Evolutionary conservation across 1,284 basidiomycete genomes (phyloP).

Genomic region (Apiotrichum gracile): DNA sequence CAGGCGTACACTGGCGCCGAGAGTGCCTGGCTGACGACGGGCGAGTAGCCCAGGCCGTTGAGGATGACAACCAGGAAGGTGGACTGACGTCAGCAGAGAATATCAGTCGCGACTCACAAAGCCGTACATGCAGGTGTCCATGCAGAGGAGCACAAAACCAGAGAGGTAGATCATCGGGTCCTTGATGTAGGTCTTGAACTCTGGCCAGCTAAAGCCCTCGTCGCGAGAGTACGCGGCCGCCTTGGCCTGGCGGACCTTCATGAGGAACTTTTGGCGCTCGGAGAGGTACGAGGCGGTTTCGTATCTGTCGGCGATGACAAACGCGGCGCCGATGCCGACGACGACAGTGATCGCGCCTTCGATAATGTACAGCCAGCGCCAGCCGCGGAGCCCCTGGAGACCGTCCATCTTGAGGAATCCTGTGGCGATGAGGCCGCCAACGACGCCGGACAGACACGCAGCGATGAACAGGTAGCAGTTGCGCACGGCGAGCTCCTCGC

Average conservation of each 20-base stretch:
- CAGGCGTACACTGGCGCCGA: slow-evolving; percentile 20
- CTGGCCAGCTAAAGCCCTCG: slow-evolving; percentile 10
- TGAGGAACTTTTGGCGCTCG: slow-evolving; percentile 1
- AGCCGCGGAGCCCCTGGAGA: slow-evolving; percentile 6
- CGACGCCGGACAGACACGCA: slow-evolving; percentile 24
- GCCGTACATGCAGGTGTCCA: slow-evolving; percentile 24
- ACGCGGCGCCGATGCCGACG: slow-evolving; percentile 2
- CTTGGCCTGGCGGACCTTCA: slow-evolving; percentile 1
- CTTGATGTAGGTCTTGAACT: slow-evolving; percentile 2
- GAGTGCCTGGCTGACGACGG: slow-evolving; percentile 17
- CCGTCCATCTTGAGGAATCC: slow-evolving; percentile 12
- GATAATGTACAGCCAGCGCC: slow-evolving; percentile 14
- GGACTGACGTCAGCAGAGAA: not conserved
- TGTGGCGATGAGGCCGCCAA: slow-evolving; percentile 29
- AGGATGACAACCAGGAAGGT: slow-evolving; percentile 25
- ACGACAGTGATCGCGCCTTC: slow-evolving; percentile 7
- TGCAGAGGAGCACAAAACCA: slow-evolving; percentile 23
- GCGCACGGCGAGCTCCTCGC: slow-evolving; percentile 26
- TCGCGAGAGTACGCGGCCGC: slow-evolving; percentile 1
- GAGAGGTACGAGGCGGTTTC: slow-evolving; percentile 3
- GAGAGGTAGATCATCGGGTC: slow-evolving; percentile 14
- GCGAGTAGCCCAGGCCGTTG: slow-evolving; percentile 9
- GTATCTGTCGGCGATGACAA: slow-evolving; percentile 6
- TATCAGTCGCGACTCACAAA: not conserved
- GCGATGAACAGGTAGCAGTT: slow-evolving; percentile 34